Conservation (phyloP, 805 yeast genomes). For the Candida dendrica region DNA sequence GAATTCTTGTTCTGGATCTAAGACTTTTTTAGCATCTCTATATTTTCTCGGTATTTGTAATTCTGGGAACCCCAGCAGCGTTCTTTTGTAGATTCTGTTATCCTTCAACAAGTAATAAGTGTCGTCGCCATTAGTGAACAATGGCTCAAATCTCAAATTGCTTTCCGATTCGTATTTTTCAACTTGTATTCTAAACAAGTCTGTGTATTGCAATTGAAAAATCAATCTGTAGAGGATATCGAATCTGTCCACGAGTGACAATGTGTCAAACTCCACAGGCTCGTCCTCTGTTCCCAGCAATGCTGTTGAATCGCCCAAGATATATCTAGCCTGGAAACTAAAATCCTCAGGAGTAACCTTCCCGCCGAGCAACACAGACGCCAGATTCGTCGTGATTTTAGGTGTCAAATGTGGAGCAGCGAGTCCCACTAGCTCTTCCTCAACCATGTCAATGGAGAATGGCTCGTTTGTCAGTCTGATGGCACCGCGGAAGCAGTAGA, state of each 20-base stretch:
- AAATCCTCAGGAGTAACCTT: conserved; percentile 18
- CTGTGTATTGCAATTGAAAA: conserved; percentile 33
- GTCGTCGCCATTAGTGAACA: conserved; percentile 16
- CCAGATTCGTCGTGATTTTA: conserved; percentile 28
- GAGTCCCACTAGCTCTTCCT: conserved; percentile 49
- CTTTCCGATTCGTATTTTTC: conserved; percentile 29
- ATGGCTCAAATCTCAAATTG: conserved; percentile 25
- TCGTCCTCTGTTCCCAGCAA: conserved; percentile 18
- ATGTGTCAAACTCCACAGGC: conserved; percentile 29
- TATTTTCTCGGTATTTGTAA: conserved; percentile 28
- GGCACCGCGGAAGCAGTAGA: conserved; percentile 43
- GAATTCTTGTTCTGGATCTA: conserved; percentile 18
- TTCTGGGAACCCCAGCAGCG: conserved; percentile 20
- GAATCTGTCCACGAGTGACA: conserved; percentile 39
- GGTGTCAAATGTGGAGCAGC: conserved; percentile 34
- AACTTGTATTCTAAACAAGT: conserved; percentile 39
- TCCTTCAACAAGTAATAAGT: conserved; percentile 39
- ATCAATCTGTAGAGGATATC: conserved; percentile 41
- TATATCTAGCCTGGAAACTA: conserved; percentile 18
- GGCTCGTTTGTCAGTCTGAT: conserved; percentile 42
- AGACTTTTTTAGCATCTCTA: conserved; percentile 19
- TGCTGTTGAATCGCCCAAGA: conserved; percentile 16
- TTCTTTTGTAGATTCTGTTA: conserved; percentile 41
- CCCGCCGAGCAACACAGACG: conserved; percentile 14
- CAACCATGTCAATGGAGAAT: conserved; percentile 52